These are phyloP conservation scores for Salix exigua DNA, from an alignment of 345 rosid species.

Conservation along the genomic window DNA sequence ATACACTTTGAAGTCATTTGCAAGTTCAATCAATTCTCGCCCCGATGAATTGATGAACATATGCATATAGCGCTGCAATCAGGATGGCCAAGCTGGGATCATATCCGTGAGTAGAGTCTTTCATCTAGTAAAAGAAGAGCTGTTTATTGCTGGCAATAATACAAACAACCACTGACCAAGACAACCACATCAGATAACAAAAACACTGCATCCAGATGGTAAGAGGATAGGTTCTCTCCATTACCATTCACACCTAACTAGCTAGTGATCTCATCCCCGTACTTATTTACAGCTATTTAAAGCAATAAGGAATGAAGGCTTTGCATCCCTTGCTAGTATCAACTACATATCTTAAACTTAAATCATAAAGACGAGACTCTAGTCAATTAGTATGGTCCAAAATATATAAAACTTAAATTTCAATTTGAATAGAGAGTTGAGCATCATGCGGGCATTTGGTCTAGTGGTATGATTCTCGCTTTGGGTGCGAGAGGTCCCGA, in stretches of 20 bases:
- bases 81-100: not conserved
- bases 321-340: not conserved
- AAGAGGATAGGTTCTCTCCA: not conserved
- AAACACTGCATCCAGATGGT: not conserved
- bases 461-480: slow-evolving; percentile 89
- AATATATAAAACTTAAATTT: fast-evolving
- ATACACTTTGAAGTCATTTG: too few relatives aligned
- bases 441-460: not conserved
- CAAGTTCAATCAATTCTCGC: too few relatives aligned
- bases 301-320: not conserved
- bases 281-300: too few relatives aligned
- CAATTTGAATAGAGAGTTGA: not conserved
- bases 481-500: slow-evolving; percentile 84
- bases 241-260: not conserved
- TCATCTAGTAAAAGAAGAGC: not conserved
- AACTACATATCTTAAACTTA: not conserved
- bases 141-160: not conserved
- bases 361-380: not conserved
- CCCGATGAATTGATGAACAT: not conserved
- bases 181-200: not conserved
- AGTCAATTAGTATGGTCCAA: not conserved
- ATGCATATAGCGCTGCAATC: not conserved
- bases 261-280: too few relatives aligned
- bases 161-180: not conserved
- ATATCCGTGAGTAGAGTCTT: not conserved